These are phyloP conservation scores for Fomes fomentarius DNA, from an alignment of 1,284 basidiomycete genomes.

Conservation along the genomic window DNA sequence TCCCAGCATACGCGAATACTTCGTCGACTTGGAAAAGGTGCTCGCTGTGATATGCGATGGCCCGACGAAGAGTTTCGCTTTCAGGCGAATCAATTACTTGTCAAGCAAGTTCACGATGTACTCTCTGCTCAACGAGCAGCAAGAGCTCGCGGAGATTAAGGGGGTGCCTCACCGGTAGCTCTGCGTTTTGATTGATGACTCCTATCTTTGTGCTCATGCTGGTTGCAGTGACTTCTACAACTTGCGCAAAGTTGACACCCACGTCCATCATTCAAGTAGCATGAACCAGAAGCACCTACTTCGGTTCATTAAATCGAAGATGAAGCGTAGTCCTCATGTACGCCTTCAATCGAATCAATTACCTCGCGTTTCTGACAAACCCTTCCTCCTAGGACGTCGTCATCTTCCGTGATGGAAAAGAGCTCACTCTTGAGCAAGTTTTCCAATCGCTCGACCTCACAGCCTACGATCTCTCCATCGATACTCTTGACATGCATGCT, in stretches of 20 bases:
- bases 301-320: slow-evolving; percentile 98
- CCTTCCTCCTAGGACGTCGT: slow-evolving; percentile 78
- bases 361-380: not conserved
- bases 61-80: slow-evolving; percentile 96
- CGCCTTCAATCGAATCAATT: slow-evolving; percentile 23
- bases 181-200: not conserved
- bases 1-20: slow-evolving; percentile 92
- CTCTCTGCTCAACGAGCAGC: slow-evolving; percentile 89
- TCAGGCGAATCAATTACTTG: slow-evolving; percentile 90
- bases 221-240: slow-evolving; percentile 95
- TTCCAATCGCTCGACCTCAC: slow-evolving; percentile 95
- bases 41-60: slow-evolving; percentile 89
- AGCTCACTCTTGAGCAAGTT: slow-evolving; percentile 91
- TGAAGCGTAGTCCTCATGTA: slow-evolving; percentile 82
- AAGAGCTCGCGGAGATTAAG: slow-evolving; percentile 98
- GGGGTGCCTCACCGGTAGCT: slow-evolving; percentile 72
- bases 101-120: slow-evolving; percentile 98
- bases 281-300: slow-evolving; percentile 99
- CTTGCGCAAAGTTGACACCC: slow-evolving; percentile 96
- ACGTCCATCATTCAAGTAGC: slow-evolving; percentile 97
- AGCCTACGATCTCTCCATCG: slow-evolving; percentile 98
- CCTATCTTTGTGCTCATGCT: not conserved
- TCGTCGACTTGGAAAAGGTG: slow-evolving; percentile 93
- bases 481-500: slow-evolving; percentile 99
- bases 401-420: slow-evolving; percentile 91